Conservation (phyloP, 148 eudicot species). For the Rhododendron mucronatum region DNA sequence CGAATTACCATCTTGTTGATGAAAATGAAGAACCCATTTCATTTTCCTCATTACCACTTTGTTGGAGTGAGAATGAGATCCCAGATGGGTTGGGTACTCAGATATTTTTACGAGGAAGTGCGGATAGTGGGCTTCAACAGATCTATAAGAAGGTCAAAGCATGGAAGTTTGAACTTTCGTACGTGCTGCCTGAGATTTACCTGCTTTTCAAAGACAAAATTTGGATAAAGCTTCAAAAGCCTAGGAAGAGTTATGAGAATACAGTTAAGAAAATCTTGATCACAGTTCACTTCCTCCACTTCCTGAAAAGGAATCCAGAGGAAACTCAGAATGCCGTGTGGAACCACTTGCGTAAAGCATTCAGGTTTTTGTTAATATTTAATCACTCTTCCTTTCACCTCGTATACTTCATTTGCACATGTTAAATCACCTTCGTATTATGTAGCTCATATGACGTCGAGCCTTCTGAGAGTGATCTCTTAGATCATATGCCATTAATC, state of each 20-base stretch:
- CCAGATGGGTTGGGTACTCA: slow-evolving; percentile 7
- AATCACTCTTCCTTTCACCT: neutral
- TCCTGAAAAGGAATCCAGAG: slow-evolving; percentile 42
- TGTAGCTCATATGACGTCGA: slow-evolving; percentile 42
- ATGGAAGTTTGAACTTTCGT: slow-evolving; percentile 67
- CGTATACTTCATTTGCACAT: neutral
- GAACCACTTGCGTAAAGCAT: slow-evolving; percentile 39
- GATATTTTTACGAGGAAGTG: slow-evolving; percentile 42
- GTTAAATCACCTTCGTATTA: slow-evolving; percentile 7
- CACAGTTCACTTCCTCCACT: slow-evolving; percentile 64
- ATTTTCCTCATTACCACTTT: slow-evolving; percentile 55
- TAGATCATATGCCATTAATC: slow-evolving; percentile 42
- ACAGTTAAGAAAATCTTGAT: slow-evolving; percentile 35
- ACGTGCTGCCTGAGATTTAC: slow-evolving; percentile 49
- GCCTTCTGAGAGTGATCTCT: slow-evolving; percentile 53
- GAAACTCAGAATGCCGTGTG: slow-evolving; percentile 38
- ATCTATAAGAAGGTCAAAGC: slow-evolving; percentile 56
- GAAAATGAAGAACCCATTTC: slow-evolving; percentile 34
- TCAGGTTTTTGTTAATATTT: slow-evolving; percentile 37
- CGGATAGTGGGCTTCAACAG: slow-evolving; percentile 36
- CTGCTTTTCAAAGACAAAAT: slow-evolving; percentile 48
- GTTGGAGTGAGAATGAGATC: slow-evolving; percentile 24
- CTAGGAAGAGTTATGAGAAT: slow-evolving; percentile 43
- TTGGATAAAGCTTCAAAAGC: slow-evolving; percentile 62
- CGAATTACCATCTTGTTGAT: slow-evolving; percentile 46